These are phyloP conservation scores for Penicillium cataractarum DNA, from an alignment of 495 filamentous ascomycete species.

Conservation along the genomic window DNA sequence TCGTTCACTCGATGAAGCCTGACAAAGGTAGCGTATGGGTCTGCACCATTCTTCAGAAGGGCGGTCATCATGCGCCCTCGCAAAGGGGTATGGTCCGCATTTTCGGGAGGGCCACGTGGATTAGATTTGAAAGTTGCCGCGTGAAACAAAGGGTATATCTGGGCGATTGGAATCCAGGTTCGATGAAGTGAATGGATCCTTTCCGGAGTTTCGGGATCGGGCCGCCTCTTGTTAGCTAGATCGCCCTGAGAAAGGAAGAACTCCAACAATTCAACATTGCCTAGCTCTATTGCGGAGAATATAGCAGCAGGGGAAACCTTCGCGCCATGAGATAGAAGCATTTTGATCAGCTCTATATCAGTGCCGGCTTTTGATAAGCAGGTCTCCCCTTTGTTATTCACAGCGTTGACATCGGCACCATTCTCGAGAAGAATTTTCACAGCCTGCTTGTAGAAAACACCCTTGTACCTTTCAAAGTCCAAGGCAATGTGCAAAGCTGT, in stretches of 20 bases:
- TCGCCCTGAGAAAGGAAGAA: conserved; percentile 15
- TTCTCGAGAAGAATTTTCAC: conserved; percentile 26
- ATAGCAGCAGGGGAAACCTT: conserved; percentile 8
- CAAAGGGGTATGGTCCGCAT: neutral
- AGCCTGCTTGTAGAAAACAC: conserved; percentile 20
- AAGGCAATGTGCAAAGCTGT: conserved; percentile 22
- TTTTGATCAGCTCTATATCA: conserved; percentile 16
- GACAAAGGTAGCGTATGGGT: conserved; percentile 20
- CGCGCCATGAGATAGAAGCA: conserved; percentile 21
- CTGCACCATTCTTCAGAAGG: conserved; percentile 18
- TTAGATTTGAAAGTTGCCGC: neutral
- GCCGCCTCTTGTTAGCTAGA: neutral
- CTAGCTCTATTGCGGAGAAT: conserved; percentile 17
- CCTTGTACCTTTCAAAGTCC: neutral
- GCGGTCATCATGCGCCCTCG: conserved; percentile 7
- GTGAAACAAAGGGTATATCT: neutral
- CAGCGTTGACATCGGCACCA: conserved; percentile 32
- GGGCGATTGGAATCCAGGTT: neutral
- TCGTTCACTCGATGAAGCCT: neutral
- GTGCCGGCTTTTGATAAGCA: conserved; percentile 21
- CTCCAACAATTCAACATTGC: conserved; percentile 15
- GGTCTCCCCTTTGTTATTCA: conserved; percentile 19
- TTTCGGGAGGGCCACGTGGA: neutral
- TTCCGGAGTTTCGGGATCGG: neutral
- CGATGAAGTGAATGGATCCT: neutral